Base-by-base conservation (phyloP, 164 flowering plant species). In the Houttuynia cordata region DNA sequence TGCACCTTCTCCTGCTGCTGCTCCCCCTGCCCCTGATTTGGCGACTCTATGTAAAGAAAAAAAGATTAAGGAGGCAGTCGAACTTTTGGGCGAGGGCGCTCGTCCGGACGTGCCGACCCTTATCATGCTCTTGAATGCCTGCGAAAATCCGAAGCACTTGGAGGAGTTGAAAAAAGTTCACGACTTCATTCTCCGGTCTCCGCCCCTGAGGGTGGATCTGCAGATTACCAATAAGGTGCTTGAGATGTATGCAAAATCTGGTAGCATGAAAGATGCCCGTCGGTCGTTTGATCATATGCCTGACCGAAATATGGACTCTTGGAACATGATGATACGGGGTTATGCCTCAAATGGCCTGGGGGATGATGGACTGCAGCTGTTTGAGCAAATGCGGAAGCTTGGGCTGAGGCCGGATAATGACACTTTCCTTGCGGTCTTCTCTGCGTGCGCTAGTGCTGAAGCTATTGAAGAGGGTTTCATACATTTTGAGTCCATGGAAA, bases 391-490 rank as follows among this genome's bases (percentile, higher is more conserved):
- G 96, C 72, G 79, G 70, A 68, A 74, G 24, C 21, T 62, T 21
- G 87, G 86, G 3, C 53, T 84, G 64, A 61, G 68, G n/a, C 84
- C 81, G 0, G 75, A 68, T 65, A 78, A 59, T 37, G 57, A 80
- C 58, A 88, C 91, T 21, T 81, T 86, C 64, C 79, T 81, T 59
- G 76, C 70, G 1, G 90, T 86, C 53, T 70, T 88, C 20, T 74
- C 77, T 1, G 80, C 87, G 52, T 88, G 91, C 70, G 92, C 81
- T n/a, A 72, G 75, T 71, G 84, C 82, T 0, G 93, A 80, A 25
- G 88, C 92, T 10, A 67, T 86, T 20, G 92, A 88, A 69, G 96
- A 88, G 66, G 92, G 74, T 0, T 84, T 83, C 53, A 66, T 88
- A 24, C 82, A 86, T 69, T 86, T 88, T 57, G 80, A 84, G 15